phyloP scores from a whole-genome alignment of 2,329 filamentous ascomycete species.

The Cryphonectria nitschkei region DNA sequence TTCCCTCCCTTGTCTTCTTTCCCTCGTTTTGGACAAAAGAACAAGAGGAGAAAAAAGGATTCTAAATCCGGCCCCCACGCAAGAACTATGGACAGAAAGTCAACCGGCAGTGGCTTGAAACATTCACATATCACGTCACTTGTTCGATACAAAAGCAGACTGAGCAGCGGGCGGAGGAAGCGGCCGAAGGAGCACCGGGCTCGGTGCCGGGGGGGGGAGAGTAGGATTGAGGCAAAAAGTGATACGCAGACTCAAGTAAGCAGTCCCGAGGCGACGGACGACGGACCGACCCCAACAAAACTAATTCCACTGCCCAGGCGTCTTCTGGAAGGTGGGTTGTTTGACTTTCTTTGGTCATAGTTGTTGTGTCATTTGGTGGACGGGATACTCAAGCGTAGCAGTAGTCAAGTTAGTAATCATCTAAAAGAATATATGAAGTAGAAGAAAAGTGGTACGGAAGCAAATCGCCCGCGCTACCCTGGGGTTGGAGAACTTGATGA shows the following conservation, averaged over 20 bases:
- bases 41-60: background rate
- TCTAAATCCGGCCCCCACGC: background rate
- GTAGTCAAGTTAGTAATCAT: background rate
- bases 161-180: background rate
- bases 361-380: no score
- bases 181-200: conserved; percentile 13
- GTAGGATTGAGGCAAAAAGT: conserved; percentile 1
- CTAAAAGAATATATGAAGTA: background rate
- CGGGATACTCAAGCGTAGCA: no score
- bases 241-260: background rate
- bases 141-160: background rate
- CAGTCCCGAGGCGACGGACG: conserved; percentile 8
- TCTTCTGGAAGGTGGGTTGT: conserved; percentile 7
- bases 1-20: background rate
- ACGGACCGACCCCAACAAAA: background rate
- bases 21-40: no score
- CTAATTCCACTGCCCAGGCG: background rate
- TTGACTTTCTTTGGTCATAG: background rate
- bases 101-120: background rate
- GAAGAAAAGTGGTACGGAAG: background rate
- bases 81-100: background rate
- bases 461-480: background rate
- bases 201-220: background rate
- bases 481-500: background rate
- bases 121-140: no score